Evolutionary conservation across 2,329 filamentous ascomycete species (phyloP).

Genomic region (Colletotrichum lentis): DNA sequence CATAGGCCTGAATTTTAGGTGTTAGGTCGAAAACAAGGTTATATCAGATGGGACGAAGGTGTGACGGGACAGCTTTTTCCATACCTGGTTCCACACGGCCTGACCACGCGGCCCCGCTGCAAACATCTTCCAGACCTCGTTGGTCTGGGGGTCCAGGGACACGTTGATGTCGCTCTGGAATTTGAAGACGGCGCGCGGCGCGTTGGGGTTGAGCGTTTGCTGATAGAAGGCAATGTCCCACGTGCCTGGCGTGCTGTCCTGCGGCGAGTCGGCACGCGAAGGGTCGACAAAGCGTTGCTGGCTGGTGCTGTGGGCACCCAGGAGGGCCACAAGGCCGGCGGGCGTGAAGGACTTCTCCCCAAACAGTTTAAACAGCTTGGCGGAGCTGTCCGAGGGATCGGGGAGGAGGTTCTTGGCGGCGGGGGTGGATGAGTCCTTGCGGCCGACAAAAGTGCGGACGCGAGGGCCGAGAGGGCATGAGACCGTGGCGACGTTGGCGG

Average conservation of each 20-base stretch:
- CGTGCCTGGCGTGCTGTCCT: conserved; percentile 61
- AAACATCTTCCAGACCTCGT: conserved; percentile 51
- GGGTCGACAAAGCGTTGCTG: conserved; percentile 57
- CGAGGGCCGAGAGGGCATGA: conserved; percentile 57
- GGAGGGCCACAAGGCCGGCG: conserved; percentile 60
- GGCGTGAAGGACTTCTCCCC: conserved; percentile 61
- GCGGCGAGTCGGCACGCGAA: conserved; percentile 52
- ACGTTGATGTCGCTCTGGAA: conserved; percentile 55
- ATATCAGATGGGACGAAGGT: conserved; percentile 1
- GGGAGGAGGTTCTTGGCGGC: conserved; percentile 56
- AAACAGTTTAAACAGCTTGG: conserved; percentile 59
- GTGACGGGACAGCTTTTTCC: conserved; percentile 36
- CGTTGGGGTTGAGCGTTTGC: conserved; percentile 46
- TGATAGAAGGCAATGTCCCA: conserved; percentile 63
- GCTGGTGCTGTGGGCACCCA: conserved; percentile 63
- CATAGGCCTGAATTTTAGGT: conserved; percentile 54
- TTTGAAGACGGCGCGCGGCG: conserved; percentile 51
- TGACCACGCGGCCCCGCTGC: conserved; percentile 45
- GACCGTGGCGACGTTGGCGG: conserved; percentile 59
- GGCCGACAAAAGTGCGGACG: conserved; percentile 60
- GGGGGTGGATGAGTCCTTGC: conserved; percentile 53
- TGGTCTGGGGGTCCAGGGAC: conserved; percentile 48
- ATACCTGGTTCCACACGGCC: conserved; percentile 52
- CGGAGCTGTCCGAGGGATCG: conserved; percentile 52
- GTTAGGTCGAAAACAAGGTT: conserved; percentile 9